A percentile compares a stretch with the other conserved stretches of the same genome.
Evolutionary conservation across 352 stramenopile species (phyloP).

Genomic region (Halophytophthora polymorphica): DNA sequence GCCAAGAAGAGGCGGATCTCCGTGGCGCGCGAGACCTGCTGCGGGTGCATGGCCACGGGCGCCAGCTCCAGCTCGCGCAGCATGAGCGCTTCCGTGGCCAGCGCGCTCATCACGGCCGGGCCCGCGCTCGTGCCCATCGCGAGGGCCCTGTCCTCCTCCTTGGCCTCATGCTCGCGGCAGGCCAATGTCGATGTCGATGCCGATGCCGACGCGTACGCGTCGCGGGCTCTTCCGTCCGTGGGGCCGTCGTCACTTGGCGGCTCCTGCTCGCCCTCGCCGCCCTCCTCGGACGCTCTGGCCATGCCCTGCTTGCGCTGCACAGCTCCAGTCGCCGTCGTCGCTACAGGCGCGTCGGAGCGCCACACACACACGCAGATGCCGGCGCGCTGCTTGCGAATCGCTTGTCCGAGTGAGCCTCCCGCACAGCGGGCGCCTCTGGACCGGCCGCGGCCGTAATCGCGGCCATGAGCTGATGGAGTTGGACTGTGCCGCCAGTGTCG

Average conservation of each 20-base stretch:
- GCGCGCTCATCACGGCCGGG: constrained; percentile 9
- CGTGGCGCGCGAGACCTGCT: constrained; percentile 52
- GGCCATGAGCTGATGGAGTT: too few relatives aligned
- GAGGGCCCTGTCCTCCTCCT: neutral
- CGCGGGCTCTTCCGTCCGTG: too few relatives aligned
- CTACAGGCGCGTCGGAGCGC: too few relatives aligned
- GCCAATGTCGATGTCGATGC: neutral
- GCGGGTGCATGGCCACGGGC: constrained; percentile 40
- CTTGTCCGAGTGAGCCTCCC: too few relatives aligned
- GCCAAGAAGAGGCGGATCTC: constrained; percentile 53
- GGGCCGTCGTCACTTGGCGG: neutral
- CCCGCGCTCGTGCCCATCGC: neutral
- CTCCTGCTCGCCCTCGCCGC: neutral
- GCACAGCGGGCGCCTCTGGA: too few relatives aligned
- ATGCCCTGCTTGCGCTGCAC: neutral
- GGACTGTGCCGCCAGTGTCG: too few relatives aligned
- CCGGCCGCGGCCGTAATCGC: too few relatives aligned
- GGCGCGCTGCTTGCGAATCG: too few relatives aligned
- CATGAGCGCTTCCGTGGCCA: constrained; percentile 23
- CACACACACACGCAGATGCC: too few relatives aligned
- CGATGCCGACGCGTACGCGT: too few relatives aligned
- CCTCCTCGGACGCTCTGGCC: neutral
- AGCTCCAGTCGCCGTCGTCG: too few relatives aligned
- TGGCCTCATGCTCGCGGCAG: neutral
- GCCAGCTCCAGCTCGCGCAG: constrained; percentile 40